A percentile compares a stretch with the other conserved stretches of the same genome.
Conservation (phyloP, 2,329 filamentous ascomycete species). For the Stachybotrys chartarum region DNA sequence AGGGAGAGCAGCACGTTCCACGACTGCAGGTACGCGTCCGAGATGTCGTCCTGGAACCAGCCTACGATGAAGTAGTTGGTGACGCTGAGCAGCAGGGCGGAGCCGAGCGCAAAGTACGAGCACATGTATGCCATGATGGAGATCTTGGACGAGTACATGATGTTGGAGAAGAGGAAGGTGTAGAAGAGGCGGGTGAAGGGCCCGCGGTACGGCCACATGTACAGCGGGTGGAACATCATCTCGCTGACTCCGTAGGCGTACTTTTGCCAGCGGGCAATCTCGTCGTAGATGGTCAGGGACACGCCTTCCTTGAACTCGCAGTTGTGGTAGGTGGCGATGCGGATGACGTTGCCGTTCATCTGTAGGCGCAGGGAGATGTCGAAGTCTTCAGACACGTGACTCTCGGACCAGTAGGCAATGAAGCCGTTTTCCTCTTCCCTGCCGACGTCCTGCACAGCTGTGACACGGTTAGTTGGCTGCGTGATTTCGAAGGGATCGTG, state of each 20-base stretch:
- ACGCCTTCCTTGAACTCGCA: conserved; percentile 69
- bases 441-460: conserved; percentile 2
- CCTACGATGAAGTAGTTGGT: conserved; percentile 67
- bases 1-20: conserved; percentile 59
- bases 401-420: conserved; percentile 68
- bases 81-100: conserved; percentile 58
- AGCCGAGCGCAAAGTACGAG: conserved; percentile 65
- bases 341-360: conserved; percentile 58
- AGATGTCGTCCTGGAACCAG: conserved; percentile 60
- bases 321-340: conserved; percentile 61
- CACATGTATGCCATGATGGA: conserved; percentile 66
- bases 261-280: conserved; percentile 66
- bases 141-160: conserved; percentile 59
- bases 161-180: conserved; percentile 52
- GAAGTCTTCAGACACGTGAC: conserved; percentile 71
- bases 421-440: conserved; percentile 33
- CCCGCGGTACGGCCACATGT: conserved; percentile 52
- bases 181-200: conserved; percentile 54
- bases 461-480: not conserved
- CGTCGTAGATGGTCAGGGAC: conserved; percentile 66
- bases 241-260: conserved; percentile 68
- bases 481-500: not conserved
- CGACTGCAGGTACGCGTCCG: conserved; percentile 61
- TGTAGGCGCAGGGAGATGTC: conserved; percentile 69
- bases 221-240: conserved; percentile 61